Percentiles rank a stretch among this genome's conserved stretches.
Evolutionary conservation across 352 stramenopile species (phyloP).

Genomic region (Globisporangium irregulare): DNA sequence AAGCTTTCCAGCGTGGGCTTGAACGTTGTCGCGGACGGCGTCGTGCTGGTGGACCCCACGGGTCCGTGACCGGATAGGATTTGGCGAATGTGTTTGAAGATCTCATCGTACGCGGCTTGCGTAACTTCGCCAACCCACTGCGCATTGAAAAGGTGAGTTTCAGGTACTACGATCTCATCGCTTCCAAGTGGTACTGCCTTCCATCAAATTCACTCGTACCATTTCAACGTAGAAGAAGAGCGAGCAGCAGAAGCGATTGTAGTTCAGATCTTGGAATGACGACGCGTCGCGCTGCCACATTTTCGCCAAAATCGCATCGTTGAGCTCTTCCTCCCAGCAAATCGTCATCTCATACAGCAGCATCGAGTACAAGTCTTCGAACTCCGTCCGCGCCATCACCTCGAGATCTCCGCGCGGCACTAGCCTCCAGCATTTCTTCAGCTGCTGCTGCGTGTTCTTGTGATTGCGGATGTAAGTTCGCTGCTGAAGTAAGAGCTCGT

Average conservation of each 20-base stretch:
- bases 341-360: constrained; percentile 62
- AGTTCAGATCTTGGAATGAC: constrained; percentile 33
- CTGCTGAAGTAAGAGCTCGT: constrained; percentile 38
- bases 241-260: constrained; percentile 55
- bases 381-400: constrained; percentile 32
- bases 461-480: constrained; percentile 49
- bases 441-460: constrained; percentile 27
- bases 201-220: constrained; percentile 17
- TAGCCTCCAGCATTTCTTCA: constrained; percentile 41
- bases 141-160: neutral
- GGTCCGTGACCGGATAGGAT: constrained; percentile 20
- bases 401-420: constrained; percentile 16
- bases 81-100: constrained; percentile 18
- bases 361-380: constrained; percentile 44
- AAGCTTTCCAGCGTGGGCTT: constrained; percentile 34
- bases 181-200: neutral
- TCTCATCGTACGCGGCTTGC: constrained; percentile 2
- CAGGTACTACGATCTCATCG: neutral
- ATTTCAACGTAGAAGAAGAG: constrained; percentile 61
- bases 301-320: constrained; percentile 37
- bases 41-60: neutral
- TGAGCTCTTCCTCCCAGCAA: constrained; percentile 58
- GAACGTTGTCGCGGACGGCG: neutral
- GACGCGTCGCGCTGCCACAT: constrained; percentile 45
- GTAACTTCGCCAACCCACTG: constrained; percentile 2